A percentile compares a stretch with the other conserved stretches of the same genome.
Conservation (phyloP, 805 yeast species). For the Brettanomyces naardenensis region DNA sequence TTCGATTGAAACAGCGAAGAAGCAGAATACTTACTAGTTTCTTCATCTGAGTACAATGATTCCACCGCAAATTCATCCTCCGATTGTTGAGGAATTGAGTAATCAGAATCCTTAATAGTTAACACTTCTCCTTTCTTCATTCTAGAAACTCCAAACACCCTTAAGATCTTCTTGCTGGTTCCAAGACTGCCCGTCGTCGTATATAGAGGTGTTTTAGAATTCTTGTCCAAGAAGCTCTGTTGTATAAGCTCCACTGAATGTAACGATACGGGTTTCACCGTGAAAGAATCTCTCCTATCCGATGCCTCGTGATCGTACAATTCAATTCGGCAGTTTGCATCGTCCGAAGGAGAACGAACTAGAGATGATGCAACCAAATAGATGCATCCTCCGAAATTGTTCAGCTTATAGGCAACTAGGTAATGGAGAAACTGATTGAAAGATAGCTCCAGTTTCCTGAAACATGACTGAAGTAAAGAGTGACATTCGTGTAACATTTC, state of each 20-base stretch:
- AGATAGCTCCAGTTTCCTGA: conserved; percentile 15
- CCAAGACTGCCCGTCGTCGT: conserved; percentile 11
- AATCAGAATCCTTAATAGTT: conserved; percentile 6
- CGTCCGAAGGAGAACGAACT: not conserved
- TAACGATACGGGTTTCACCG: conserved; percentile 13
- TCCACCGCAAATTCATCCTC: conserved; percentile 10
- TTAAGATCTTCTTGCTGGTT: conserved; percentile 15
- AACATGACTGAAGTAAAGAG: conserved; percentile 13
- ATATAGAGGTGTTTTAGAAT: conserved; percentile 17
- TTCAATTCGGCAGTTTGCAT: conserved; percentile 14
- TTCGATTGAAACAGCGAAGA: conserved; percentile 1
- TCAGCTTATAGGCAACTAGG: conserved; percentile 16
- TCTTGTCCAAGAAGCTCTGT: conserved; percentile 15
- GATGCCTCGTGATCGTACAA: conserved; percentile 7
- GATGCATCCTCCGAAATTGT: conserved; percentile 21
- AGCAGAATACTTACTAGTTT: not conserved
- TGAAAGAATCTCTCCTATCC: conserved; percentile 19
- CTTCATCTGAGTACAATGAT: conserved; percentile 6
- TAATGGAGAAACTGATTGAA: conserved; percentile 15
- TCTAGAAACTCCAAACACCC: conserved; percentile 10
- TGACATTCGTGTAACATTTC: conserved; percentile 9
- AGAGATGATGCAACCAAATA: conserved; percentile 19
- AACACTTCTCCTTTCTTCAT: conserved; percentile 3
- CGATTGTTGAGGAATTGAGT: conserved; percentile 10
- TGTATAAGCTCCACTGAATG: conserved; percentile 15